Base-by-base conservation (phyloP, 1,284 basidiomycete genomes). In the Tilletia caries region DNA sequence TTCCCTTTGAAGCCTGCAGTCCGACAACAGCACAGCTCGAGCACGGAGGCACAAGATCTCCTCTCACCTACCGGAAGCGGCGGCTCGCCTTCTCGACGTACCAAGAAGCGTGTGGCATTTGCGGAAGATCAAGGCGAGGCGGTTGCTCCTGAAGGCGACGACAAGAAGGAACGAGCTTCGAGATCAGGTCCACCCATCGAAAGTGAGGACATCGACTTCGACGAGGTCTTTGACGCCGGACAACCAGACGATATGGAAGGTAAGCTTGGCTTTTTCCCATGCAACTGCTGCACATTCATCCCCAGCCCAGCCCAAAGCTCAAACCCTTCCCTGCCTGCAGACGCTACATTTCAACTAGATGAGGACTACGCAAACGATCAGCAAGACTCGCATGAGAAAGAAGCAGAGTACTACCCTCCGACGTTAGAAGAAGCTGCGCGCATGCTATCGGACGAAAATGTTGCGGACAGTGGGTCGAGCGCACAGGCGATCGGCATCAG, bases 351-450 rank as follows among this genome's bases (percentile, higher is more conserved):
- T 10, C 29, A 62, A 18, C 58, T 62, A 18, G 58, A 62, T 5
- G 58, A 62, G 32, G 58, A 62, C n/a, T 33, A 33, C 32, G 58
- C 29, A 15, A 37, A 34, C 15, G 27, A 20, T 20, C 32, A 34
- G 27, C 27, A 62, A 37, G 58, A 29, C 13, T 3, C 15, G 32
- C 13, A 62, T 3, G 58, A 37, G 18, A 62, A 62, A 18, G 58
- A 62, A 20, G 58, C 20, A 25, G 58, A 62, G 32, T 62, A 34
- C 33, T 37, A 62, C 20, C 58, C 58, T 33, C 58, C 58, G 32
- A 62, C 58, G 12, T 23, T 62, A 34, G 58, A 62, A 62, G 58
- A 62, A 29, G 58, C 58, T 20, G 58, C 58, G 33, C 58, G 58
- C 58, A 62, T 62, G 58, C 58, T 62, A 8, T 62, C 58, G 32